These are phyloP conservation scores for Boletus vermiculosoides DNA, from an alignment of 768 basidiomycete genomes.

Conservation along the genomic window DNA sequence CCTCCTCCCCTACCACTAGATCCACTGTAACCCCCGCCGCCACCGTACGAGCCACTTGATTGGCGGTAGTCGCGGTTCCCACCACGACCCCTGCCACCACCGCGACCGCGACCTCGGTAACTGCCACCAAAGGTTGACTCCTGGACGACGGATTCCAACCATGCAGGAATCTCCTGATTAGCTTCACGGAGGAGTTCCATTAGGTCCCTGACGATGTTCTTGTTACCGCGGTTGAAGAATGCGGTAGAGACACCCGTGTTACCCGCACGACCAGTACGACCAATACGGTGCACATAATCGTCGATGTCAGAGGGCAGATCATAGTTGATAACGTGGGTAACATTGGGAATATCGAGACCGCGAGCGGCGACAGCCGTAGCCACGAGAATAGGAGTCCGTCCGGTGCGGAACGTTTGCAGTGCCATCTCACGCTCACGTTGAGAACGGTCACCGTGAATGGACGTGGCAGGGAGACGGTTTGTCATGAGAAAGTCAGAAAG, in stretches of 20 bases:
- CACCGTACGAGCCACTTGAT: constrained; percentile 26
- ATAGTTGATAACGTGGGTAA: constrained; percentile 98
- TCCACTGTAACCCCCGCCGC: constrained; percentile 36
- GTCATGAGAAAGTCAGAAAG: constrained; percentile 91
- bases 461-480: constrained; percentile 85
- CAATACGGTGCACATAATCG: constrained; percentile 98
- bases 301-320: constrained; percentile 98
- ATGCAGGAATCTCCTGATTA: constrained; percentile 89
- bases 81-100: constrained; percentile 38
- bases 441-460: constrained; percentile 96
- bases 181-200: constrained; percentile 94
- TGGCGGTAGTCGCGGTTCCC: constrained; percentile 37
- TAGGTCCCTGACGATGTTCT: constrained; percentile 87
- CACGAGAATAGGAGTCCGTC: constrained; percentile 93
- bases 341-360: constrained; percentile 98
- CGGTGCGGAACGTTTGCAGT: constrained; percentile 91
- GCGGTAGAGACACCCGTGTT: constrained; percentile 96
- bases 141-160: constrained; percentile 84
- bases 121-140: constrained; percentile 73
- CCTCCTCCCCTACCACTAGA: constrained; percentile 41
- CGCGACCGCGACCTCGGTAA: constrained; percentile 51
- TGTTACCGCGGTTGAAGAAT: constrained; percentile 94
- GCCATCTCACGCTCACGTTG: constrained; percentile 98
- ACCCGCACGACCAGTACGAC: constrained; percentile 97
- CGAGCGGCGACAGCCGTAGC: constrained; percentile 99